Conservation (phyloP, 2,329 filamentous ascomycete species). For the Talaromyces sp. region DNA sequence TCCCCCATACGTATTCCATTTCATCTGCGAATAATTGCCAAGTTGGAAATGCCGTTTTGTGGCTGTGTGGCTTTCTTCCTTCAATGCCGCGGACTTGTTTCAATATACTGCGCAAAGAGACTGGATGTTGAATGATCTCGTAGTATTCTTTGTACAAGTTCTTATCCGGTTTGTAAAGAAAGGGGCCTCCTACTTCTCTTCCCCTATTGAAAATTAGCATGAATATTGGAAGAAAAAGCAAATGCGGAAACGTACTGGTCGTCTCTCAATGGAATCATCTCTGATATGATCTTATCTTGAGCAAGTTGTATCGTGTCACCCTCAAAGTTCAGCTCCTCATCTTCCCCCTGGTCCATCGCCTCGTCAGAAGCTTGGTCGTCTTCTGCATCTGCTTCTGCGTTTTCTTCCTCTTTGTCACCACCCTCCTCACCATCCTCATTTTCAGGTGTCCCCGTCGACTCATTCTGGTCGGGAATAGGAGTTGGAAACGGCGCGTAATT, state of each 20-base stretch:
- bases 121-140: constrained; percentile 73
- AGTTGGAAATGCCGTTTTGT: constrained; percentile 67
- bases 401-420: constrained; percentile 20
- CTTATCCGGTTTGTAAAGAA: constrained; percentile 73
- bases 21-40: constrained; percentile 82
- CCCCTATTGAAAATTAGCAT: constrained; percentile 43
- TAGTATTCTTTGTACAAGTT: constrained; percentile 77
- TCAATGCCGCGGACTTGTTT: constrained; percentile 72
- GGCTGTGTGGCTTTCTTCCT: constrained; percentile 61
- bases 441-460: constrained; percentile 37
- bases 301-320: constrained; percentile 78
- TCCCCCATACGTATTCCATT: constrained; percentile 77
- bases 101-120: constrained; percentile 73
- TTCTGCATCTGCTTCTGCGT: constrained; percentile 26
- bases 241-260: constrained; percentile 8
- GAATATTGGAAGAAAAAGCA: constrained; percentile 1
- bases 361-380: constrained; percentile 21
- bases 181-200: constrained; percentile 68
- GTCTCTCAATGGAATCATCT: constrained; percentile 49
- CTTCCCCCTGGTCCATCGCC: constrained; percentile 48
- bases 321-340: constrained; percentile 61
- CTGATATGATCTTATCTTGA: constrained; percentile 78
- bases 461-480: constrained; percentile 57
- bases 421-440: constrained; percentile 20
- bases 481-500: constrained; percentile 71